phyloP scores from a whole-genome alignment of 305 asterid genomes.

The Fraxinus floribunda region DNA sequence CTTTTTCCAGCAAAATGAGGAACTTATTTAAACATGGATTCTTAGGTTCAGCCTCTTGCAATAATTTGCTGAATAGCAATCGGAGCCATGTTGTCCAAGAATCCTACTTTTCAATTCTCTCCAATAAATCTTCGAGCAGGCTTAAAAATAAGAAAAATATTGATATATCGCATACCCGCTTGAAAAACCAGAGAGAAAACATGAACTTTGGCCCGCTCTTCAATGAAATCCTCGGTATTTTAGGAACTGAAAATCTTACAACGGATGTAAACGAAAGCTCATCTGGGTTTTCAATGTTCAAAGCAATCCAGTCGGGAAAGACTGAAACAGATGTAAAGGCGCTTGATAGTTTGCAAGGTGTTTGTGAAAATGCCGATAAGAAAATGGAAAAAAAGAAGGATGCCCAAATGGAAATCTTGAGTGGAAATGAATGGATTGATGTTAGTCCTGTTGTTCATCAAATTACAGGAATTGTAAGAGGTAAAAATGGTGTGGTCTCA shows the following conservation, averaged over 20 bases:
- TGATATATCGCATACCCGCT: slow-evolving; percentile 19
- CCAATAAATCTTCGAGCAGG: slow-evolving; percentile 26
- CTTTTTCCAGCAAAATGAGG: slow-evolving; percentile 29
- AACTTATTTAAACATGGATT: slow-evolving; percentile 26
- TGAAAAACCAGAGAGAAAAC: slow-evolving; percentile 25
- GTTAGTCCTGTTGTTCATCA: slow-evolving; percentile 56
- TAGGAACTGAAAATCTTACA: slow-evolving; percentile 44
- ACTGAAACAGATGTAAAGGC: slow-evolving; percentile 9
- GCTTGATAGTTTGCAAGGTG: slow-evolving; percentile 31
- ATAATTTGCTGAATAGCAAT: slow-evolving; percentile 11
- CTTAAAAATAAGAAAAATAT: slow-evolving; percentile 32
- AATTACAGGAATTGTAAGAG: slow-evolving; percentile 66
- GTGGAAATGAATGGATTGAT: slow-evolving; percentile 38
- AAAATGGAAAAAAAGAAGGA: slow-evolving; percentile 16
- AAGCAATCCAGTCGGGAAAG: slow-evolving; percentile 22
- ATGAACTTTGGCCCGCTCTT: slow-evolving; percentile 49
- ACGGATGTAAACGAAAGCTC: slow-evolving; percentile 27
- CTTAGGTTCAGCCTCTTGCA: slow-evolving; percentile 25
- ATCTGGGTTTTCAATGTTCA: slow-evolving; percentile 25
- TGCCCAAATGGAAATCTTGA: slow-evolving; percentile 11
- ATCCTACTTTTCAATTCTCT: slow-evolving; percentile 27
- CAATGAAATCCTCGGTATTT: slow-evolving; percentile 63
- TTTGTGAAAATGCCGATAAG: slow-evolving; percentile 62
- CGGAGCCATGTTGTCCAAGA: slow-evolving; percentile 28
- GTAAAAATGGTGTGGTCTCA: slow-evolving; percentile 30